Conservation (phyloP, 371 early-diverging fungal genomes). For the Mucor sp. region DNA sequence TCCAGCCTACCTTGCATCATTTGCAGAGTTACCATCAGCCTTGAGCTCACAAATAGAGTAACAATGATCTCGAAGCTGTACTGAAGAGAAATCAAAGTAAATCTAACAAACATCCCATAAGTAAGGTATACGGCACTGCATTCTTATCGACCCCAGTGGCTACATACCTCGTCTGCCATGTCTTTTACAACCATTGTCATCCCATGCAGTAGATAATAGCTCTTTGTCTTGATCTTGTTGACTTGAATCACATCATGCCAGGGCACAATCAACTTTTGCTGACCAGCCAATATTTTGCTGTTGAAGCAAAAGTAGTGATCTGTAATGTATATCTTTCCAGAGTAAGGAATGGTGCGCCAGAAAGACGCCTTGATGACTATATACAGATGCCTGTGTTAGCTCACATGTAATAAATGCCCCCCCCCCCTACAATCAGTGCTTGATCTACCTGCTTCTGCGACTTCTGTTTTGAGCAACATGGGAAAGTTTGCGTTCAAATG, state of each 20-base stretch:
- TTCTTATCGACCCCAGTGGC: neutral
- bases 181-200: constrained; percentile 33
- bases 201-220: constrained; percentile 36
- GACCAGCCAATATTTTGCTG: constrained; percentile 58
- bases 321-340: constrained; percentile 68
- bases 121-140: neutral
- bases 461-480: constrained; percentile 55
- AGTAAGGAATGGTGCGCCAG: constrained; percentile 53
- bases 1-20: constrained; percentile 12
- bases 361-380: constrained; percentile 37
- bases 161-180: constrained; percentile 37
- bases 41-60: constrained; percentile 27
- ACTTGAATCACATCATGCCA: constrained; percentile 37
- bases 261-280: constrained; percentile 54
- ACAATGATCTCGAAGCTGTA: constrained; percentile 32
- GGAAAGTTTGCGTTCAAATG: constrained; percentile 54
- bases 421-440: neutral
- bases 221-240: constrained; percentile 31
- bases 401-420: neutral
- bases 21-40: neutral
- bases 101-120: constrained; percentile 19
- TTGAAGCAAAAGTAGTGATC: constrained; percentile 65
- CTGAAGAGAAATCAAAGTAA: constrained; percentile 42
- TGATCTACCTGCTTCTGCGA: constrained; percentile 47
- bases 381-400: neutral